Percentiles rank a stretch among this genome's conserved stretches.
Conservation (phyloP, 192 early-diverging fungal species). For the Pilobolus umbonatus region DNA sequence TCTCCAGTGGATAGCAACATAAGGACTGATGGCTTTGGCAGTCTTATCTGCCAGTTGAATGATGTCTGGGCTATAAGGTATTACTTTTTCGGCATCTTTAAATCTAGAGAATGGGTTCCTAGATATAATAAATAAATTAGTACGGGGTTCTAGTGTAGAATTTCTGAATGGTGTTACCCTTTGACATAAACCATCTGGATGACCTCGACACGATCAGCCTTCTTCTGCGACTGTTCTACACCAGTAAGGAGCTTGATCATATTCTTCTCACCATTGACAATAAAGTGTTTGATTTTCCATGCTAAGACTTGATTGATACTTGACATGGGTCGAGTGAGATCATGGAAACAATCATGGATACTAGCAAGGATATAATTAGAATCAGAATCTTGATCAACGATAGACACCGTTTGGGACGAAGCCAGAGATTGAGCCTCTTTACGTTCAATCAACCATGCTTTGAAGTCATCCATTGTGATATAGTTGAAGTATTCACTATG, state of each 20-base stretch:
- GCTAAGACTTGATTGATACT: background rate
- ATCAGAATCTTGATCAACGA: background rate
- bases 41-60: constrained; percentile 9
- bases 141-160: background rate
- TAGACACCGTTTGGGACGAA: background rate
- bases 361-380: background rate
- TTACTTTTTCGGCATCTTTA: constrained; percentile 1
- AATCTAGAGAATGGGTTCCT: constrained; percentile 26
- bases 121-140: background rate
- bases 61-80: constrained; percentile 23
- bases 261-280: background rate
- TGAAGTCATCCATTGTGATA: constrained; percentile 28
- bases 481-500: constrained; percentile 20
- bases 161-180: constrained; percentile 9
- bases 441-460: constrained; percentile 25
- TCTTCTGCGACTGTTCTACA: too few species aligned
- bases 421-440: background rate
- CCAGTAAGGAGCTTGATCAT: background rate
- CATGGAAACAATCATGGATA: background rate
- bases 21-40: constrained; percentile 8
- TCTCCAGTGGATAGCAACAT: constrained; percentile 36
- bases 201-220: constrained; percentile 21
- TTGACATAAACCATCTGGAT: constrained; percentile 29
- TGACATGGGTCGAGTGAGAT: background rate
- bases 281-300: background rate